Evolutionary conservation across 768 basidiomycete genomes (phyloP).

Genomic region (Lactarius psammicola): DNA sequence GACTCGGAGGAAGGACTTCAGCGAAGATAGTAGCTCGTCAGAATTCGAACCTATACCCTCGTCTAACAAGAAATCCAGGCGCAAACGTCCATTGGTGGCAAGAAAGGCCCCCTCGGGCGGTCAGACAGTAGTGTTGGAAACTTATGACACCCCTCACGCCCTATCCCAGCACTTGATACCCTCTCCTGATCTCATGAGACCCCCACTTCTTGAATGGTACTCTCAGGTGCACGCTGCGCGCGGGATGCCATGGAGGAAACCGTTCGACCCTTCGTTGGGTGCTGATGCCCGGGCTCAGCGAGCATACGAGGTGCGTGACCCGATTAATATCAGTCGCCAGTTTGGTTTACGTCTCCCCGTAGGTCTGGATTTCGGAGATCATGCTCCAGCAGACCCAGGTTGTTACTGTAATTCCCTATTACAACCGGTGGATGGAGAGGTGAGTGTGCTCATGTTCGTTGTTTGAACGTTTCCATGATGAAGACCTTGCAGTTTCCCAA

Average conservation of each 20-base stretch:
- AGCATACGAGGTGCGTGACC: conserved; percentile 77
- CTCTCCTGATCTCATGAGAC: conserved; percentile 43
- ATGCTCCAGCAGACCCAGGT: conserved; percentile 99
- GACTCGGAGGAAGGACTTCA: conserved; percentile 1
- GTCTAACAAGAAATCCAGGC: conserved; percentile 1
- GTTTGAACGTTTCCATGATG: background rate
- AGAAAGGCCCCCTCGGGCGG: background rate
- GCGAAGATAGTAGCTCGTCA: conserved; percentile 18
- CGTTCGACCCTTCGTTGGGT: conserved; percentile 53
- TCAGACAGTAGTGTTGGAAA: background rate
- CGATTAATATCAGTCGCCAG: background rate
- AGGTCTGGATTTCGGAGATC: conserved; percentile 91
- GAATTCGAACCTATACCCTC: conserved; percentile 9
- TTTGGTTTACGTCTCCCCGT: background rate
- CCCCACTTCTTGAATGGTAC: conserved; percentile 69
- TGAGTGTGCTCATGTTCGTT: conserved; percentile 37
- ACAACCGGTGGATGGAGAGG: conserved; percentile 83
- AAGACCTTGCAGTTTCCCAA: conserved; percentile 62
- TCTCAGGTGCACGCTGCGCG: conserved; percentile 59
- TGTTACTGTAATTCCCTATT: conserved; percentile 90
- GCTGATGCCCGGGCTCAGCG: conserved; percentile 70
- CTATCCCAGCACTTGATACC: conserved; percentile 50
- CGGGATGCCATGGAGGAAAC: conserved; percentile 92
- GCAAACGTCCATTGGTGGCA: background rate
- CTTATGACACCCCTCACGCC: conserved; percentile 35